Evolutionary conservation across 1,284 basidiomycete species (phyloP).

Genomic region (Prillingera fragicola): DNA sequence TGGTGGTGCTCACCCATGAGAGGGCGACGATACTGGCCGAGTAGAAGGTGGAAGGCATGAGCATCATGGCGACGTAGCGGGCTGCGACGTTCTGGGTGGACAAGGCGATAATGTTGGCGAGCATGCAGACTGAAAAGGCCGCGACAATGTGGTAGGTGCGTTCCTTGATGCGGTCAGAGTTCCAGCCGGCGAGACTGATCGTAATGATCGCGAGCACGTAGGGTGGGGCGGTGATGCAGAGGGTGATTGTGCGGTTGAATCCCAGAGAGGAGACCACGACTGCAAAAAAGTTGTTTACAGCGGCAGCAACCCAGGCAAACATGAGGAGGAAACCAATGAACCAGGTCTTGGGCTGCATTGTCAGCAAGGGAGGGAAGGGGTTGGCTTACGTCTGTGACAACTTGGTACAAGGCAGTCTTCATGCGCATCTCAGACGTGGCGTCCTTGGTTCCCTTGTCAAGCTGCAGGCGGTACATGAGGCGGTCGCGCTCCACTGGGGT

Average conservation of each 20-base stretch:
- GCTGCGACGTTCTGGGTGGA: conserved; percentile 29
- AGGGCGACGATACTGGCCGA: conserved; percentile 41
- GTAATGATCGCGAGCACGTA: conserved; percentile 33
- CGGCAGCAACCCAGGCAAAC: too few species aligned
- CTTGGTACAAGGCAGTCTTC: conserved; percentile 27
- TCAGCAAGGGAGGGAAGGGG: not conserved
- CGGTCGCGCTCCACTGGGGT: conserved; percentile 24
- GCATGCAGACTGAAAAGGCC: conserved; percentile 19
- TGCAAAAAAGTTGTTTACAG: too few species aligned
- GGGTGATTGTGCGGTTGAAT: conserved; percentile 38
- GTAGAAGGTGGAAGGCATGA: conserved; percentile 39
- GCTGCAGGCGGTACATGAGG: conserved; percentile 35
- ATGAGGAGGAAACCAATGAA: too few species aligned
- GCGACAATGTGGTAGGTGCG: conserved; percentile 20
- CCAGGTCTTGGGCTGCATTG: too few species aligned
- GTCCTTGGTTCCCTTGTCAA: conserved; percentile 34
- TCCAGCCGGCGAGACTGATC: conserved; percentile 33
- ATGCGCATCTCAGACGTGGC: conserved; percentile 26
- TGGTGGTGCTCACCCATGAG: conserved; percentile 41
- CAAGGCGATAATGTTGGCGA: conserved; percentile 31
- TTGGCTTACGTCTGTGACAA: conserved; percentile 25
- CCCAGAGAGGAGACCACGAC: conserved; percentile 35
- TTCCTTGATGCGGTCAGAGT: conserved; percentile 37
- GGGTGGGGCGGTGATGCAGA: conserved; percentile 40
- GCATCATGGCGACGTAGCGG: conserved; percentile 38